Percentiles rank a stretch among this genome's conserved stretches.
phyloP scores from a whole-genome alignment of 805 yeast species.

The Metschnikowia peoriensis region DNA sequence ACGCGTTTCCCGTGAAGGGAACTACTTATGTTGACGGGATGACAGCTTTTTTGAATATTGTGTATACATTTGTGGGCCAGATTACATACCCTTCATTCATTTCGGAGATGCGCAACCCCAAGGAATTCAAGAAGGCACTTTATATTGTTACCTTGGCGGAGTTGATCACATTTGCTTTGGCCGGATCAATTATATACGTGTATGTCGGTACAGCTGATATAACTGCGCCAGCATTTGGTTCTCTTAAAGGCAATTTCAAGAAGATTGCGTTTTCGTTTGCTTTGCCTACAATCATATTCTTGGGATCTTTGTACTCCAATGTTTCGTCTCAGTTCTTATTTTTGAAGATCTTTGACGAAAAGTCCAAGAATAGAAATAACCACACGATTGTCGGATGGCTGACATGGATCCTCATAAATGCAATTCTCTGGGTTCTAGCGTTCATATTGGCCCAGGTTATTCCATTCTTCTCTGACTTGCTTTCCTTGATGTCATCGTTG shows the following conservation, averaged over 20 bases:
- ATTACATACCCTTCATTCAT: slow-evolving; percentile 63
- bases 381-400: slow-evolving; percentile 55
- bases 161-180: slow-evolving; percentile 47
- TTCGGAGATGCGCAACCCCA: slow-evolving; percentile 56
- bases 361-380: slow-evolving; percentile 42
- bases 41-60: slow-evolving; percentile 58
- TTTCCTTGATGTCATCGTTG: slow-evolving; percentile 57
- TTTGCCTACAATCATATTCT: slow-evolving; percentile 54
- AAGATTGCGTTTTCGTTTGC: slow-evolving; percentile 60
- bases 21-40: slow-evolving; percentile 54
- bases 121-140: slow-evolving; percentile 56
- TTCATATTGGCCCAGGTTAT: slow-evolving; percentile 62
- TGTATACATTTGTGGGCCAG: slow-evolving; percentile 64
- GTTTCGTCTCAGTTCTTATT: slow-evolving; percentile 55
- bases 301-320: slow-evolving; percentile 55
- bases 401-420: slow-evolving; percentile 47
- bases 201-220: slow-evolving; percentile 55
- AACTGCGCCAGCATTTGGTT: slow-evolving; percentile 60
- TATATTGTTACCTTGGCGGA: slow-evolving; percentile 51
- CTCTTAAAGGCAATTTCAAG: slow-evolving; percentile 45
- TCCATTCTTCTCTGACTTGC: slow-evolving; percentile 59
- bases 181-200: slow-evolving; percentile 59
- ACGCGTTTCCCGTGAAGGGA: slow-evolving; percentile 41
- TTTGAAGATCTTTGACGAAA: slow-evolving; percentile 41
- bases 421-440: slow-evolving; percentile 49